Conservation (phyloP, 345 rosid species). For the Firmiana major region DNA sequence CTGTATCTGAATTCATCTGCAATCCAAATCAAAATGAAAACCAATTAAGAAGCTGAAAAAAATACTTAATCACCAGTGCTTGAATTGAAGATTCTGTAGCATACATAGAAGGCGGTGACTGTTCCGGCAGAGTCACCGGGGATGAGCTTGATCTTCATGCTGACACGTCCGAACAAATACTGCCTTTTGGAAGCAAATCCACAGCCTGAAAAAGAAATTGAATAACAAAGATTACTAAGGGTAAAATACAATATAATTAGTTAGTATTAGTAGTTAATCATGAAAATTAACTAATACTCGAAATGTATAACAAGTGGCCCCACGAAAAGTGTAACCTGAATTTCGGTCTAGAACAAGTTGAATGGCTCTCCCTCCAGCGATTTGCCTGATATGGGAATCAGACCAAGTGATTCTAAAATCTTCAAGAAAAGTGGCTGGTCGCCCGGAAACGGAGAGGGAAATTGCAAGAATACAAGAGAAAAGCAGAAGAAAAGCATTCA, state of each 20-base stretch:
- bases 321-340: slow-evolving; percentile 47
- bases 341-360: slow-evolving; percentile 74
- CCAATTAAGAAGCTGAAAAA: not conserved
- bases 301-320: slow-evolving; percentile 4
- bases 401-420: slow-evolving; percentile 75
- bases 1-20: slow-evolving; percentile 83
- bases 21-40: not conserved
- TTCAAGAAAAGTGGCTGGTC: slow-evolving; percentile 58
- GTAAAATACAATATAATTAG: no score
- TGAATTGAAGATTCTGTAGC: not conserved
- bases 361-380: slow-evolving; percentile 65
- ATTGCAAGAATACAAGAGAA: slow-evolving; percentile 26
- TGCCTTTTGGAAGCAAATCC: slow-evolving; percentile 81
- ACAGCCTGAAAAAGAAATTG: slow-evolving; percentile 42
- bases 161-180: slow-evolving; percentile 78
- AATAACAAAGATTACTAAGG: not conserved
- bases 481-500: slow-evolving; percentile 10
- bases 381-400: slow-evolving; percentile 60
- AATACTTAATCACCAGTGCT: not conserved
- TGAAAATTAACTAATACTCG: not conserved
- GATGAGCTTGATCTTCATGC: slow-evolving; percentile 92
- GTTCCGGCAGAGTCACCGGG: slow-evolving; percentile 98
- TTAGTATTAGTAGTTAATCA: not conserved
- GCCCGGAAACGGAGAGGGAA: slow-evolving; percentile 31
- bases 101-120: slow-evolving; percentile 77